These are phyloP conservation scores for Aspergillus cristatus DNA, from an alignment of 495 filamentous ascomycete species.

Conservation along the genomic window DNA sequence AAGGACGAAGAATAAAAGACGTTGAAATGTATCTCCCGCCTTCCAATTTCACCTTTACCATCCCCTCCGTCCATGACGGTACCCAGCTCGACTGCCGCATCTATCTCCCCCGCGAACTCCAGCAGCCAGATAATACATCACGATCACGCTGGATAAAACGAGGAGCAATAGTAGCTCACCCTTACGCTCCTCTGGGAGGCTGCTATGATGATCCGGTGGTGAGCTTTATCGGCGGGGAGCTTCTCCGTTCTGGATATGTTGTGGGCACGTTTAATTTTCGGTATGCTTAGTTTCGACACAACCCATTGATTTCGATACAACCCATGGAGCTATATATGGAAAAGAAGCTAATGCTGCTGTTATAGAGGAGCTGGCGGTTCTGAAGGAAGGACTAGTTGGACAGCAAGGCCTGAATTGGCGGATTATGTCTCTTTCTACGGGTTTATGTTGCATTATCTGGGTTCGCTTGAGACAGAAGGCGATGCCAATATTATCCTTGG, in stretches of 20 bases:
- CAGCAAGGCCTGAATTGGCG: constrained; percentile 62
- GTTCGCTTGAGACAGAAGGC: not conserved
- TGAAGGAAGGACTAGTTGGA: constrained; percentile 75
- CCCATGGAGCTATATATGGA: too few relatives aligned
- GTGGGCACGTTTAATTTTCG: constrained; percentile 92
- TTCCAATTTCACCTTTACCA: constrained; percentile 61
- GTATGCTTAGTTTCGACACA: constrained; percentile 46
- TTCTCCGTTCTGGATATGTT: constrained; percentile 59
- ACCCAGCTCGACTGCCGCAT: constrained; percentile 68
- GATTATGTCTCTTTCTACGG: constrained; percentile 77
- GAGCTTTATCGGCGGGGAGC: constrained; percentile 46
- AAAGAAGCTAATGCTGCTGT: not conserved
- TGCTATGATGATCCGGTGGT: constrained; percentile 78
- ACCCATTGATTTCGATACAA: not conserved
- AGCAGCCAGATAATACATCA: constrained; percentile 18
- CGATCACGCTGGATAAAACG: constrained; percentile 34
- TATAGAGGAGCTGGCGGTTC: constrained; percentile 69
- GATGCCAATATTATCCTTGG: constrained; percentile 46
- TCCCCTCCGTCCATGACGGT: constrained; percentile 78
- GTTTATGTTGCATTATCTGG: constrained; percentile 64
- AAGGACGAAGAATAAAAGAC: not conserved
- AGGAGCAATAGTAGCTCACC: constrained; percentile 79
- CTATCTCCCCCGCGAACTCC: constrained; percentile 50
- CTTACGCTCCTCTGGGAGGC: constrained; percentile 82
- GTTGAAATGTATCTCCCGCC: constrained; percentile 28